A percentile compares a stretch with the other conserved stretches of the same genome.
These are phyloP conservation scores for Dryas integrifolia DNA, from an alignment of 331 rosid species.

Conservation along the genomic window DNA sequence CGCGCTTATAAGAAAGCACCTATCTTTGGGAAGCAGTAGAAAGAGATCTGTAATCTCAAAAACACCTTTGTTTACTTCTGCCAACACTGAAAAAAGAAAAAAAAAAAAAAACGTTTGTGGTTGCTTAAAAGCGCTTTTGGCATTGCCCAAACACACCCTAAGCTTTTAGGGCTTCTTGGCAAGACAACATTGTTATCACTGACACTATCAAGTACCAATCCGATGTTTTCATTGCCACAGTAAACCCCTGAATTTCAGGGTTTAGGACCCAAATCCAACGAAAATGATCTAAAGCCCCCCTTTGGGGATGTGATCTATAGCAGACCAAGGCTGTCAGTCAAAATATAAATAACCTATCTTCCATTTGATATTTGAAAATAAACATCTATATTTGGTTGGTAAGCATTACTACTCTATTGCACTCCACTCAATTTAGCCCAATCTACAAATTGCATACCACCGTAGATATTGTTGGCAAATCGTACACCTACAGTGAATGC, in stretches of 20 bases:
- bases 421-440: constrained; percentile 89
- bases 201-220: neutral
- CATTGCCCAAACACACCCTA: too few relatives aligned
- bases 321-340: neutral
- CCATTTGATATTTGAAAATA: neutral
- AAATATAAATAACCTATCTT: neutral
- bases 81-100: too few relatives aligned
- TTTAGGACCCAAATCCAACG: neutral
- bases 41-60: too few relatives aligned
- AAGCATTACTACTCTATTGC: constrained; percentile 40
- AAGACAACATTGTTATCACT: neutral
- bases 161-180: too few relatives aligned
- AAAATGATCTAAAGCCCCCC: neutral
- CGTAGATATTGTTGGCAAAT: constrained; percentile 78
- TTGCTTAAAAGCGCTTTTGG: too few relatives aligned
- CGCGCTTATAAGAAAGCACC: too few relatives aligned
- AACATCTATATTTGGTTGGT: neutral
- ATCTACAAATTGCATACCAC: constrained; percentile 87
- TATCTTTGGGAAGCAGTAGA: too few relatives aligned
- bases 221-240: neutral
- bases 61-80: too few relatives aligned
- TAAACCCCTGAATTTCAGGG: too few relatives aligned
- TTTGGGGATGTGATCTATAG: neutral
- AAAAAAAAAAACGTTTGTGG: too few relatives aligned
- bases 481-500: constrained; percentile 82